phyloP scores from a whole-genome alignment of 768 basidiomycete species.

The Naematelia encephala region DNA sequence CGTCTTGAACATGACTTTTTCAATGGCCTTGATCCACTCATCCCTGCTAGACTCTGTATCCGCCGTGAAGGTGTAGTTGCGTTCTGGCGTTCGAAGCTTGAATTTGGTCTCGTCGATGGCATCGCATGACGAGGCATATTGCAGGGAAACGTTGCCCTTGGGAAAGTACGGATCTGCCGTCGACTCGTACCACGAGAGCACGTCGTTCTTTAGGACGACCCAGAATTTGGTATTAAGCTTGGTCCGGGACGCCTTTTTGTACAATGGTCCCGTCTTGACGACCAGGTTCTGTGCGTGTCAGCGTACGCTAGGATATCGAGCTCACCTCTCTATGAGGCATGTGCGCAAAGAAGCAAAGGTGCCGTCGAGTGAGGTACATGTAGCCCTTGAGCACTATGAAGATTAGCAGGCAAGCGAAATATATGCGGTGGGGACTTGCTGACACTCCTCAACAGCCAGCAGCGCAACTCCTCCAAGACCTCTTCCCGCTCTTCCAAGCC shows the following conservation, averaged over 20 bases:
- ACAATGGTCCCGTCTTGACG: slow-evolving; percentile 83
- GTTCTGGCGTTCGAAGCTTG: slow-evolving; percentile 77
- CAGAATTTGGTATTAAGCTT: slow-evolving; percentile 93
- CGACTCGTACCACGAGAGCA: slow-evolving; percentile 88
- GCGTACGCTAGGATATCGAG: neutral
- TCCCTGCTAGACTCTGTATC: slow-evolving; percentile 46
- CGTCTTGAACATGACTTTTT: slow-evolving; percentile 87
- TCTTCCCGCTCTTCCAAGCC: slow-evolving; percentile 75
- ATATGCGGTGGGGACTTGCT: slow-evolving; percentile 59
- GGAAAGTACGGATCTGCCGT: slow-evolving; percentile 85
- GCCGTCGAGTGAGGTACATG: slow-evolving; percentile 90
- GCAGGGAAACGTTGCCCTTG: slow-evolving; percentile 89
- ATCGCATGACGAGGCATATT: slow-evolving; percentile 89
- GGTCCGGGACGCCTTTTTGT: slow-evolving; percentile 81
- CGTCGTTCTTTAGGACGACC: slow-evolving; percentile 94
- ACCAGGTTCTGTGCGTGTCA: slow-evolving; percentile 67
- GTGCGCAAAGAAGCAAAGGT: slow-evolving; percentile 94
- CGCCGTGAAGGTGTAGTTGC: slow-evolving; percentile 53
- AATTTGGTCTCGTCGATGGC: slow-evolving; percentile 72
- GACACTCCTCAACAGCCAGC: slow-evolving; percentile 85
- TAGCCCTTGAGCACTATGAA: slow-evolving; percentile 85
- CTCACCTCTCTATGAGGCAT: slow-evolving; percentile 83
- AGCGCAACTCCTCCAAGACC: slow-evolving; percentile 84
- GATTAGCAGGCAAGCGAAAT: neutral
- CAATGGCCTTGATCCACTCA: slow-evolving; percentile 86